Conservation (phyloP, 2,329 filamentous ascomycete genomes). For the Aspergillus proliferans region DNA sequence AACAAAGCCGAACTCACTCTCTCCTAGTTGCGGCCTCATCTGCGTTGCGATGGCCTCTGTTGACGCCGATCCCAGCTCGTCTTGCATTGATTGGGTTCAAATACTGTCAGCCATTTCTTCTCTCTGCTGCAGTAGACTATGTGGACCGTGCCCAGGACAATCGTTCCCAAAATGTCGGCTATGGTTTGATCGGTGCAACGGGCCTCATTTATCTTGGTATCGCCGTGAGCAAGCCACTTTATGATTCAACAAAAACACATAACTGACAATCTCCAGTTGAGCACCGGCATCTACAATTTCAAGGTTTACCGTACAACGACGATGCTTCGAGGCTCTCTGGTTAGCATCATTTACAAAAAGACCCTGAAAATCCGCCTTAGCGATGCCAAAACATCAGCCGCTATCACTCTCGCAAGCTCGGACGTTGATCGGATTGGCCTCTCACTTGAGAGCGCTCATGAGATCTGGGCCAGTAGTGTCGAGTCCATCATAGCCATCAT, state of each 20-base stretch:
- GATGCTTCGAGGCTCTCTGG: slow-evolving; percentile 34
- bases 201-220: slow-evolving; percentile 34
- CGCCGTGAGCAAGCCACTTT: slow-evolving; percentile 18
- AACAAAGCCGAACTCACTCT: background rate
- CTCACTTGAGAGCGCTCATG: slow-evolving; percentile 11
- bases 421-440: slow-evolving; percentile 34
- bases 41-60: slow-evolving; percentile 13
- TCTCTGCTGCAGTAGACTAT: slow-evolving; percentile 17
- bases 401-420: slow-evolving; percentile 44
- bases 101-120: slow-evolving; percentile 19
- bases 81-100: slow-evolving; percentile 15
- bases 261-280: slow-evolving; percentile 13
- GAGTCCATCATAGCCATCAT: slow-evolving; percentile 3
- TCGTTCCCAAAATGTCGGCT: slow-evolving; percentile 17
- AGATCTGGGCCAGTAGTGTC: slow-evolving; percentile 10
- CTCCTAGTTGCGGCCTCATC: background rate
- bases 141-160: slow-evolving; percentile 4
- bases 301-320: slow-evolving; percentile 30
- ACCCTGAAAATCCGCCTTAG: slow-evolving; percentile 30
- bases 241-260: slow-evolving; percentile 4
- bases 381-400: slow-evolving; percentile 30
- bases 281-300: slow-evolving; percentile 28
- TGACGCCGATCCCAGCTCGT: slow-evolving; percentile 13
- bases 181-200: slow-evolving; percentile 33
- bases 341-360: slow-evolving; percentile 45